Percentiles rank a stretch among this genome's conserved stretches.
phyloP scores from a whole-genome alignment of 495 filamentous ascomycete species.

The Neurospora tetraspora region DNA sequence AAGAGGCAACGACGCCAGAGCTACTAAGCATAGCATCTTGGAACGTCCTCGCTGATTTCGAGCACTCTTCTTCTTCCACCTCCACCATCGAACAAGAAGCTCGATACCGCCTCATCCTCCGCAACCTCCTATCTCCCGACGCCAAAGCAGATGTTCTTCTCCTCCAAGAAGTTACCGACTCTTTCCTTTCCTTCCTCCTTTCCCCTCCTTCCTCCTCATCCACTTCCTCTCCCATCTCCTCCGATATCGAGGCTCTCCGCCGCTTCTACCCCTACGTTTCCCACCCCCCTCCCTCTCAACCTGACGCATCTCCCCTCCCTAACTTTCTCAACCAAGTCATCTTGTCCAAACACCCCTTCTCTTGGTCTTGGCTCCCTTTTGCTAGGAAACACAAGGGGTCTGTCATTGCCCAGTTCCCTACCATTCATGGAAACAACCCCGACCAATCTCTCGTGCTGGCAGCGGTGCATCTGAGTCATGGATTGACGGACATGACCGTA shows the following conservation, averaged over 20 bases:
- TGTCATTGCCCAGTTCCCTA: conserved; percentile 31
- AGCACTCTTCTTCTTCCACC: conserved; percentile 29
- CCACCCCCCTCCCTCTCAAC: conserved; percentile 38
- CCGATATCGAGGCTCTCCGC: conserved; percentile 20
- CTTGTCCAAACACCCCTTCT: conserved; percentile 39
- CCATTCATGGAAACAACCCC: conserved; percentile 8
- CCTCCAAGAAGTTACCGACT: conserved; percentile 49
- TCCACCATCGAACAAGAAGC: conserved; percentile 4
- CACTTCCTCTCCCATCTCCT: background rate
- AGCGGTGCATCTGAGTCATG: conserved; percentile 43
- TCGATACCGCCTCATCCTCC: conserved; percentile 39
- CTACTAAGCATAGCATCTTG: conserved; percentile 39
- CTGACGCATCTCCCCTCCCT: conserved; percentile 39
- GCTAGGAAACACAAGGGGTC: conserved; percentile 40
- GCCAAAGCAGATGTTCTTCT: conserved; percentile 38
- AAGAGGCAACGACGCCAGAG: background rate
- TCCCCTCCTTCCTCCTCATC: background rate
- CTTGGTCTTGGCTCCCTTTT: conserved; percentile 39
- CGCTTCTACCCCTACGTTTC: conserved; percentile 39
- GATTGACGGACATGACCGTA: conserved; percentile 43
- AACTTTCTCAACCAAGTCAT: conserved; percentile 45
- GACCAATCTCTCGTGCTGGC: conserved; percentile 32
- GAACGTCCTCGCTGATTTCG: conserved; percentile 46
- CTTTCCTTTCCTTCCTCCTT: conserved; percentile 43
- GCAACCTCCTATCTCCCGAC: conserved; percentile 28